Evolutionary conservation across 768 basidiomycete genomes (phyloP), one percentile per base, ranked within the genome.

Genomic region (Lactarius trivialis): DNA sequence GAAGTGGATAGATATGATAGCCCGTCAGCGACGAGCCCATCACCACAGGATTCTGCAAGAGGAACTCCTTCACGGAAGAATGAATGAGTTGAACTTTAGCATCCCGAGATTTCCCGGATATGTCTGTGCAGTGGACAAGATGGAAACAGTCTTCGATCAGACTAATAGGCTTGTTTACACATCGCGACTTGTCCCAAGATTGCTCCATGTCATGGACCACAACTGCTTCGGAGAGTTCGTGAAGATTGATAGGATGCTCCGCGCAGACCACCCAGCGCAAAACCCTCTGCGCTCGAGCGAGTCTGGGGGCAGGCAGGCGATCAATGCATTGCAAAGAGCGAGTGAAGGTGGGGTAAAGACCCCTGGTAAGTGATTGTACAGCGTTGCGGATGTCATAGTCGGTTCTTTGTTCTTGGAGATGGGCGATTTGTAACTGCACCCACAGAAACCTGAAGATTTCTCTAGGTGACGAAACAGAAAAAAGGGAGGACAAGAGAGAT

Each of bases 101-200:
- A 7, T 56, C 43, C 7, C 2, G 28, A 15, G 56, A 56, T 12
- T 24, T 28, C n/a, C 39, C 30, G n/a, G 41, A 56, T 4, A 41
- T 24, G 28, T 45, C 56, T 12, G 59, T 53, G 34, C 34, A 32
- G 49, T 30, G 30, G 34, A 60, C 51, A n/a, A 60, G 59, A 24
- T 54, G 28, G 19, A 52, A 50, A 32, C 49, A 60, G 53, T 60
- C 59, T 41, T 60, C 59, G 19, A 60, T 60, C 37, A 60, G 19
- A 54, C 11, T 55, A 24, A 26, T 26, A 1, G 59, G 59, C 24
- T 32, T 24, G 4, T 28, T 60, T 36, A 60, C 15, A 32, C 59
- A 60, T 55, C 52, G 52, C 14, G 39, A 54, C 7, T 6, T 19
- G 24, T 60, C 59, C 59, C 59, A 59, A n/a, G 28, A 14, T 41